Evolutionary conservation across 768 basidiomycete species (phyloP).

Genomic region (Paxillus ammoniavirescens): DNA sequence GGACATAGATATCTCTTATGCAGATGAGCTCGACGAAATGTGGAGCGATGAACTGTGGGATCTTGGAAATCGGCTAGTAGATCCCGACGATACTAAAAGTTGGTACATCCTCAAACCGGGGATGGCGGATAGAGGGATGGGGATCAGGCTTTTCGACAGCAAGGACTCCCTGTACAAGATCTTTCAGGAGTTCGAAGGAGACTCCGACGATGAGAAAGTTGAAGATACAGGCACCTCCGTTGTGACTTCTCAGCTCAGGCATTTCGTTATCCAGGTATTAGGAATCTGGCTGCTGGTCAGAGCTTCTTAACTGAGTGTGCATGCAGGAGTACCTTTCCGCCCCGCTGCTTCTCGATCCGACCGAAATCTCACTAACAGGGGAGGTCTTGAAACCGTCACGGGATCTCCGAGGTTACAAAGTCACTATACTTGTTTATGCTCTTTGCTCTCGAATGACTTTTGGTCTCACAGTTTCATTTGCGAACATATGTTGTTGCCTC

Average conservation of each 20-base stretch:
- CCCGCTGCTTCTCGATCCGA: conserved; percentile 78
- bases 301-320: conserved; percentile 3
- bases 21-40: conserved; percentile 93
- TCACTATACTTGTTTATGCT: conserved; percentile 28
- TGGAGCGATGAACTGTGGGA: conserved; percentile 94
- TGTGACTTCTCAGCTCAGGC: conserved; percentile 82
- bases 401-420: conserved; percentile 56
- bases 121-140: conserved; percentile 96
- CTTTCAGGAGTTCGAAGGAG: conserved; percentile 76
- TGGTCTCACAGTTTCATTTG: conserved; percentile 76
- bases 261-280: conserved; percentile 91
- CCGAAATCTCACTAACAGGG: conserved; percentile 34
- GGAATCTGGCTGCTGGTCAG: neutral
- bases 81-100: conserved; percentile 32
- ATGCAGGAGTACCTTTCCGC: conserved; percentile 78
- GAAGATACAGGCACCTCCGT: conserved; percentile 50
- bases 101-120: conserved; percentile 99
- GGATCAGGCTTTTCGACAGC: conserved; percentile 85
- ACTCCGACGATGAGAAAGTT: conserved; percentile 47
- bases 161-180: conserved; percentile 70
- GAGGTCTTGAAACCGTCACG: conserved; percentile 9
- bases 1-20: conserved; percentile 82
- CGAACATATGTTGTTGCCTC: conserved; percentile 83
- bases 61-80: conserved; percentile 65
- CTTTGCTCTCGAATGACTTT: conserved; percentile 10